These are phyloP conservation scores for Salvia rosmarinus DNA, from an alignment of 257 asterid genomes.

Conservation along the genomic window DNA sequence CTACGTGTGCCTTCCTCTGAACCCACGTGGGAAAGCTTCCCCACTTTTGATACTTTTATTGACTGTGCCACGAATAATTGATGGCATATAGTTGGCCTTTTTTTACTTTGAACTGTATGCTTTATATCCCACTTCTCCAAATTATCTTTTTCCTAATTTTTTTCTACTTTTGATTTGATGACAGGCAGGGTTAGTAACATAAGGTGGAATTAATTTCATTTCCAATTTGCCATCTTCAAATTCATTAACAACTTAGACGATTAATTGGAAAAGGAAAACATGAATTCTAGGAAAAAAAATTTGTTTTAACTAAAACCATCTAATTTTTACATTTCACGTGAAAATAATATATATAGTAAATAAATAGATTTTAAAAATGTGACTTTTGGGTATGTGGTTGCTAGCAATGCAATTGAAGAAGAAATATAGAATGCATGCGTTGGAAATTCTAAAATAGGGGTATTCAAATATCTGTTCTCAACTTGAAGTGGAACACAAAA, in stretches of 20 bases:
- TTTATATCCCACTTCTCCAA: neutral
- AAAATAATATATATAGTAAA: neutral
- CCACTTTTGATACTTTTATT: slow-evolving; percentile 3
- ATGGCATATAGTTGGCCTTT: neutral
- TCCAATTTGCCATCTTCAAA: neutral
- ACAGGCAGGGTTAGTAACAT: neutral
- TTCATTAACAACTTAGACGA: neutral
- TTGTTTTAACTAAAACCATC: neutral
- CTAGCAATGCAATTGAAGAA: too few relatives aligned
- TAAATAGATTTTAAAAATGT: neutral
- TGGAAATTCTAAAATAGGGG: too few relatives aligned
- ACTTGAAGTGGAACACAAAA: too few relatives aligned
- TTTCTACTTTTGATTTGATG: neutral
- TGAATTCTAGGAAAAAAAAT: neutral
- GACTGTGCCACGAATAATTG: slow-evolving; percentile 30
- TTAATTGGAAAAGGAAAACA: neutral
- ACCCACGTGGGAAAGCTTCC: slow-evolving; percentile 38
- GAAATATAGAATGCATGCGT: too few relatives aligned
- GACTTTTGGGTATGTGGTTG: too few relatives aligned
- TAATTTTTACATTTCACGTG: too few relatives aligned
- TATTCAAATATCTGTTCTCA: too few relatives aligned
- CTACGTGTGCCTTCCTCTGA: slow-evolving; percentile 21
- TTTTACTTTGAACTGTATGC: neutral
- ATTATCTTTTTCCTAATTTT: neutral
- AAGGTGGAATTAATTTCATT: neutral